Percentiles rank a stretch among this genome's conserved stretches.
Evolutionary conservation across 2,329 filamentous ascomycete species (phyloP).

Genomic region (Lachnellula hyalina): DNA sequence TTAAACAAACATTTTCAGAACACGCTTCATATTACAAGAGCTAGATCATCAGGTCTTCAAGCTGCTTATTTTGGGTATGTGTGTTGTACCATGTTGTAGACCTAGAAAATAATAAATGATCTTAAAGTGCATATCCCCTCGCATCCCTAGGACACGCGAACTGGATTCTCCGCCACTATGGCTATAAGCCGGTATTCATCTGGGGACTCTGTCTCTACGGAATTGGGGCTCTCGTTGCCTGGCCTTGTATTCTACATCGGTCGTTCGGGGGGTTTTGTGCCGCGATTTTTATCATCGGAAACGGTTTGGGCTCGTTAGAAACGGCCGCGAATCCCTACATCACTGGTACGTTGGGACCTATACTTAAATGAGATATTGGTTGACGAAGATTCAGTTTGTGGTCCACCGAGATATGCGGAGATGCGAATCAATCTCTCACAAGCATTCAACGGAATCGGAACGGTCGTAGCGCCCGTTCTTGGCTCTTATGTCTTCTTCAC

Average conservation of each 20-base stretch:
- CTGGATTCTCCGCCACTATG: slow-evolving; percentile 60
- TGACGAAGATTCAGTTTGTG: slow-evolving; percentile 54
- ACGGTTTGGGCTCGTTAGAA: slow-evolving; percentile 69
- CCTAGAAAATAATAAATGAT: slow-evolving; percentile 49
- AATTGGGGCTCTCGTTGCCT: slow-evolving; percentile 71
- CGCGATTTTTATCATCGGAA: slow-evolving; percentile 67
- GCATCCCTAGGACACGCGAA: slow-evolving; percentile 62
- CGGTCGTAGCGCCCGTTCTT: slow-evolving; percentile 53
- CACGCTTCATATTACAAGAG: slow-evolving; percentile 49
- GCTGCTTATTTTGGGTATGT: slow-evolving; percentile 65
- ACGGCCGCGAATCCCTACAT: slow-evolving; percentile 73
- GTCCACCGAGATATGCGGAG: slow-evolving; percentile 67
- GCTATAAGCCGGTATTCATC: slow-evolving; percentile 62
- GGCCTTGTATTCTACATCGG: slow-evolving; percentile 68
- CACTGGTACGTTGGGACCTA: slow-evolving; percentile 35
- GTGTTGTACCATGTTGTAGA: no score
- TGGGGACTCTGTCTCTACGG: slow-evolving; percentile 68
- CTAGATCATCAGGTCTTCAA: slow-evolving; percentile 55
- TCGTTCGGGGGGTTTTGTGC: slow-evolving; percentile 77
- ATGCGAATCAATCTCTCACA: slow-evolving; percentile 70
- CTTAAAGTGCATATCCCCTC: slow-evolving; percentile 70
- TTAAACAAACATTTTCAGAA: slow-evolving; percentile 68
- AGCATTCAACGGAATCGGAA: slow-evolving; percentile 67
- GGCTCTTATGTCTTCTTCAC: slow-evolving; percentile 57
- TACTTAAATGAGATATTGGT: not conserved